Evolutionary conservation across 1,284 basidiomycete genomes (phyloP).

Genomic region (Irpex rosettiformis): DNA sequence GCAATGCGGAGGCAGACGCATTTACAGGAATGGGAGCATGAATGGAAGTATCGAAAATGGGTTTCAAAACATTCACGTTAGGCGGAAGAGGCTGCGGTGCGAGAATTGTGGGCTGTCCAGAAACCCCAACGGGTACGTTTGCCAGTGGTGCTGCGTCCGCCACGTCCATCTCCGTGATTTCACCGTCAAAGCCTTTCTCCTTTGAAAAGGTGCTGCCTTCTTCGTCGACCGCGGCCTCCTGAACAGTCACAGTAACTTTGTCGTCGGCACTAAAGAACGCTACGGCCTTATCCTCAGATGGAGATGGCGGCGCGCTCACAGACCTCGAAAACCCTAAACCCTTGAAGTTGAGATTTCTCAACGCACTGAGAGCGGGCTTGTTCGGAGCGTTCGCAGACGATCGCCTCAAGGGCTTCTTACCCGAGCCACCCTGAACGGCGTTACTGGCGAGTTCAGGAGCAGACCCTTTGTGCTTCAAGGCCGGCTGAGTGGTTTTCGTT

Average conservation of each 20-base stretch:
- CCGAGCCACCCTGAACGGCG: background rate
- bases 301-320: slow-evolving; percentile 26
- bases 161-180: background rate
- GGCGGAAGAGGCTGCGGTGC: background rate
- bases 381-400: slow-evolving; percentile 27
- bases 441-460: slow-evolving; percentile 9
- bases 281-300: slow-evolving; percentile 6
- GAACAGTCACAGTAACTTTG: background rate
- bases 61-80: background rate
- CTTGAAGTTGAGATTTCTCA: slow-evolving; percentile 23
- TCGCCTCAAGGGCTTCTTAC: slow-evolving; percentile 18
- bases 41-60: background rate
- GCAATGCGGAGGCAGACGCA: slow-evolving; percentile 7
- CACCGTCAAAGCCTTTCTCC: background rate
- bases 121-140: background rate
- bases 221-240: background rate
- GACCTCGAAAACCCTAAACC: slow-evolving; percentile 33
- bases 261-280: slow-evolving; percentile 7
- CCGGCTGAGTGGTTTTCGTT: slow-evolving; percentile 22
- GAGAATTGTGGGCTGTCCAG: background rate
- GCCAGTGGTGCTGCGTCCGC: background rate
- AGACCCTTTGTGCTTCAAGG: slow-evolving; percentile 23
- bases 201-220: background rate
- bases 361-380: slow-evolving; percentile 40
- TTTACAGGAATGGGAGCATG: slow-evolving; percentile 3